A percentile compares a stretch with the other conserved stretches of the same genome.
These are phyloP conservation scores for Aspergillus panamensis DNA, from an alignment of 495 filamentous ascomycete genomes.

Conservation along the genomic window DNA sequence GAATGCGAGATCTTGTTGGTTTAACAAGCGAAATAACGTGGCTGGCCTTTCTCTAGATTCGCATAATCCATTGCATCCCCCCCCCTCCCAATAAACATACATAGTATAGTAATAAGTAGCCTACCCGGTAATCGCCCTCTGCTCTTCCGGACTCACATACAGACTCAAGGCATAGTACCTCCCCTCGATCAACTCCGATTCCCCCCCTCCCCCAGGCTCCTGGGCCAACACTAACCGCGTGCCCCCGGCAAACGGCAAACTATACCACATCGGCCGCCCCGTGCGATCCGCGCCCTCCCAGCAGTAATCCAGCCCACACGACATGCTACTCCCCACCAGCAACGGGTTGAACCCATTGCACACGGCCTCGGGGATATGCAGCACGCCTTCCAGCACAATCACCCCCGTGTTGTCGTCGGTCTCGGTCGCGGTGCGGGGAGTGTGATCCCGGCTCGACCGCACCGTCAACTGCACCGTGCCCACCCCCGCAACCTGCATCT, in stretches of 20 bases:
- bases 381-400: conserved; percentile 28
- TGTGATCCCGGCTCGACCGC: background rate
- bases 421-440: background rate
- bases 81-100: background rate
- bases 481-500: conserved; percentile 25
- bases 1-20: no score
- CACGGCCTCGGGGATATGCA: conserved; percentile 30
- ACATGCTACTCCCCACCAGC: conserved; percentile 27
- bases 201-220: conserved; percentile 18
- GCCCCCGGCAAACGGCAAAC: conserved; percentile 19
- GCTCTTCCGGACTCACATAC: conserved; percentile 26
- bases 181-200: conserved; percentile 28
- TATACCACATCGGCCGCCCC: conserved; percentile 24
- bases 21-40: no score
- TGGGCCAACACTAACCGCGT: conserved; percentile 22
- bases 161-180: conserved; percentile 28
- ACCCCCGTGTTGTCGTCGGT: conserved; percentile 8
- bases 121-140: conserved; percentile 1
- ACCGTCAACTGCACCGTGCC: conserved; percentile 26
- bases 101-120: background rate
- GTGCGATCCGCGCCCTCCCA: conserved; percentile 23
- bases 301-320: conserved; percentile 15
- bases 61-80: no score
- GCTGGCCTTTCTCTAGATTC: no score
- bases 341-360: conserved; percentile 33